A percentile compares a stretch with the other conserved stretches of the same genome.
Evolutionary conservation across 2,329 filamentous ascomycete species (phyloP).

Genomic region (Lachnellula hyalina): DNA sequence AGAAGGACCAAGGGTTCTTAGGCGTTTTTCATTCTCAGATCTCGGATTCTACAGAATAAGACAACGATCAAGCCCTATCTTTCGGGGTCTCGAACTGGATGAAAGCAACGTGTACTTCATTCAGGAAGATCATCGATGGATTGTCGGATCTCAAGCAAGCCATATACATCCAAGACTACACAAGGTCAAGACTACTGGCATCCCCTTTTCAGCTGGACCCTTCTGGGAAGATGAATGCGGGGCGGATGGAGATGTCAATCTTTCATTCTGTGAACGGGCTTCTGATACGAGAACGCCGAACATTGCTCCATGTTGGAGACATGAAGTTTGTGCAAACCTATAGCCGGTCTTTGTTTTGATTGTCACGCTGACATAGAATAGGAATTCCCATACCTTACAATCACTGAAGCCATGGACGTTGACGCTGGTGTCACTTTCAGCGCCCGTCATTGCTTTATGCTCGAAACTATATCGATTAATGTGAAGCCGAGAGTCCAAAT

Average conservation of each 20-base stretch:
- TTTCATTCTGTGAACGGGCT: slow-evolving; percentile 21
- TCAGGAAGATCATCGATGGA: slow-evolving; percentile 50
- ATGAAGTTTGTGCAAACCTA: slow-evolving; percentile 31
- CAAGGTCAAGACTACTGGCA: slow-evolving; percentile 44
- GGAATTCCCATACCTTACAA: slow-evolving; percentile 46
- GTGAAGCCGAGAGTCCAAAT: slow-evolving; percentile 34
- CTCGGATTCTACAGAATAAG: slow-evolving; percentile 48
- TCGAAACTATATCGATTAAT: slow-evolving; percentile 42
- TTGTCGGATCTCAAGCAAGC: slow-evolving; percentile 41
- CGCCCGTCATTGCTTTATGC: slow-evolving; percentile 43
- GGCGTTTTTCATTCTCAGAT: slow-evolving; percentile 44
- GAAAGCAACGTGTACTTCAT: slow-evolving; percentile 46
- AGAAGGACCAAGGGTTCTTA: slow-evolving; percentile 41
- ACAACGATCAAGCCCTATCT: slow-evolving; percentile 45
- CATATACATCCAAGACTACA: slow-evolving; percentile 39
- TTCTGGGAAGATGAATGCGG: slow-evolving; percentile 45
- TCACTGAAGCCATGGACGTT: slow-evolving; percentile 41
- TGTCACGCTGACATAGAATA: slow-evolving; percentile 18
- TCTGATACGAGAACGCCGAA: slow-evolving; percentile 26
- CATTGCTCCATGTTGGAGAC: slow-evolving; percentile 47
- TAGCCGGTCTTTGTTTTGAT: background rate
- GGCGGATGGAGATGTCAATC: slow-evolving; percentile 22
- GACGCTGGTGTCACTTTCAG: slow-evolving; percentile 41
- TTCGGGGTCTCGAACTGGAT: slow-evolving; percentile 46
- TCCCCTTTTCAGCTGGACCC: slow-evolving; percentile 51